phyloP scores from a whole-genome alignment of 2,329 filamentous ascomycete genomes.

The Aspergillus felis region DNA sequence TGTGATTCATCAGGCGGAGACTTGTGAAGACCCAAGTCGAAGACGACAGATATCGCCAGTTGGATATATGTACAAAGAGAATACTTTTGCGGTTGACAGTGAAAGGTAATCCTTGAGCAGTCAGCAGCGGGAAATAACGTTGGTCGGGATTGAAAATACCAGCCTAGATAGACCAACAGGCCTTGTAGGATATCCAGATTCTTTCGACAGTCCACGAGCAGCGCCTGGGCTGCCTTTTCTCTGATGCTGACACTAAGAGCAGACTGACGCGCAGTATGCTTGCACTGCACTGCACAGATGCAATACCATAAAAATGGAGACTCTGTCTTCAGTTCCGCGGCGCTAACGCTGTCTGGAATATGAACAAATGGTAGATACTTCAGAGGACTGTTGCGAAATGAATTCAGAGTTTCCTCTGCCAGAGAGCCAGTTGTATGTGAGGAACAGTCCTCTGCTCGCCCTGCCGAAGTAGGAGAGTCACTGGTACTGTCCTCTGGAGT shows the following conservation, averaged over 20 bases:
- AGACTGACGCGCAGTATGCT: not conserved
- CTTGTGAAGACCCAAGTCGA: slow-evolving; percentile 8
- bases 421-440: not conserved
- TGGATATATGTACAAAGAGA: slow-evolving; percentile 10
- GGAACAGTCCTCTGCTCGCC: too few species aligned
- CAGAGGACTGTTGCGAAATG: slow-evolving; percentile 3
- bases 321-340: not conserved
- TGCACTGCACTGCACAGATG: slow-evolving; percentile 4
- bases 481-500: not conserved
- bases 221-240: not conserved
- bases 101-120: slow-evolving; percentile 5
- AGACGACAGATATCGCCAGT: slow-evolving; percentile 6
- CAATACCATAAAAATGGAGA: slow-evolving; percentile 10
- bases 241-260: slow-evolving; percentile 1
- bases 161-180: slow-evolving; percentile 8
- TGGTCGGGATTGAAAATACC: not conserved
- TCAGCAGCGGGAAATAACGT: not conserved
- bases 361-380: slow-evolving; percentile 6
- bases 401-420: slow-evolving; percentile 2
- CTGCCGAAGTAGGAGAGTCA: not conserved
- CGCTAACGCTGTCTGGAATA: not conserved
- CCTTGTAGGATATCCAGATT: slow-evolving; percentile 9
- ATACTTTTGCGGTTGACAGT: slow-evolving; percentile 6
- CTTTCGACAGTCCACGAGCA: slow-evolving; percentile 7
- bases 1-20: not conserved